A percentile compares a stretch with the other conserved stretches of the same genome.
These are phyloP conservation scores for Brachypodium distachyon DNA, from an alignment of 202 grass and related monocot genomes.

Conservation along the genomic window DNA sequence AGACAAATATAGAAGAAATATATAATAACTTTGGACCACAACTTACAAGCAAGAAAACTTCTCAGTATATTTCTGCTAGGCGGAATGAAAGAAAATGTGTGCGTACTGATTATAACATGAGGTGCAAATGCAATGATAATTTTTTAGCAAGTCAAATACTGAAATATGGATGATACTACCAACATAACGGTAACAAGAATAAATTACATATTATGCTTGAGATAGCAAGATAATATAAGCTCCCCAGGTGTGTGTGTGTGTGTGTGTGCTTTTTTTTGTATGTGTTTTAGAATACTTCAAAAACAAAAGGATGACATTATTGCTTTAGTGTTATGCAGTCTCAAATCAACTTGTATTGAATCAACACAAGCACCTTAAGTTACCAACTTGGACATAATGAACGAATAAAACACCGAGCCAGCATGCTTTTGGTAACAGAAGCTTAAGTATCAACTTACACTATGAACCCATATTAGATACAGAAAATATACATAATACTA, in stretches of 20 bases:
- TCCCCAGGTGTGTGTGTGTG: not conserved
- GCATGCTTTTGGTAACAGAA: not conserved
- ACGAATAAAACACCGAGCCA: not conserved
- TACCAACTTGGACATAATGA: not conserved
- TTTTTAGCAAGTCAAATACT: not conserved
- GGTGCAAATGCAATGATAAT: not conserved
- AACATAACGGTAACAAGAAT: not conserved
- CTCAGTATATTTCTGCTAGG: not conserved
- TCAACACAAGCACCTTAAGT: not conserved
- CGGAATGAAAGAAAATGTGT: not conserved
- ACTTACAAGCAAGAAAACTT: constrained; percentile 7
- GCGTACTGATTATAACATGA: not conserved
- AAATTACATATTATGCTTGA: not conserved
- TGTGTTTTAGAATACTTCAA: not conserved
- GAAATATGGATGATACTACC: not conserved
- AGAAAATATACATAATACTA: not conserved
- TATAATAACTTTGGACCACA: not conserved
- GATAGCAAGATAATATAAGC: not conserved
- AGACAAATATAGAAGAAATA: not conserved
- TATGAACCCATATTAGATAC: not conserved
- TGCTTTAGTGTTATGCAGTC: not conserved
- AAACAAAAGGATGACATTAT: not conserved
- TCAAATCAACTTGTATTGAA: not conserved
- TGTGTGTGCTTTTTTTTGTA: not conserved
- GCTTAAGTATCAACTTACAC: not conserved